phyloP scores from a whole-genome alignment of 169 alveolate species.

The Miamiensis avidus region DNA sequence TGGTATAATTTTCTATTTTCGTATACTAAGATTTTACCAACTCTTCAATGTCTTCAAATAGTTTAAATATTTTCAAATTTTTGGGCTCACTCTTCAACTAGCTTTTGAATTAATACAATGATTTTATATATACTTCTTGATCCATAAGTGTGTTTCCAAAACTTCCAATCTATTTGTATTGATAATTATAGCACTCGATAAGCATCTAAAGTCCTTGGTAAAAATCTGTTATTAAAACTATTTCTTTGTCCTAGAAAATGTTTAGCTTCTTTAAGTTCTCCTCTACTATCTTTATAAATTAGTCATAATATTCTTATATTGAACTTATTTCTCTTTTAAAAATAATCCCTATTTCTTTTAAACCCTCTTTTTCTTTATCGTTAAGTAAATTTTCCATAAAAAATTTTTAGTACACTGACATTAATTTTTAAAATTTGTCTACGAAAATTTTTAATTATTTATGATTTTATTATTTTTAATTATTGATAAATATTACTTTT shows the following conservation, averaged over 20 bases:
- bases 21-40: conserved; percentile 1
- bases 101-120: conserved; percentile 16
- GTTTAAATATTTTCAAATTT: background rate
- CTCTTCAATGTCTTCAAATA: conserved; percentile 19
- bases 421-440: background rate
- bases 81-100: background rate
- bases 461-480: too few relatives aligned
- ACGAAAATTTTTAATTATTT: too few relatives aligned
- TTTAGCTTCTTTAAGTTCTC: conserved; percentile 1
- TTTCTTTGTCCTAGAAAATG: conserved; percentile 20
- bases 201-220: conserved; percentile 14
- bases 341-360: background rate
- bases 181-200: conserved; percentile 13
- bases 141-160: conserved; percentile 7
- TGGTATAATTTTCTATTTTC: conserved; percentile 1
- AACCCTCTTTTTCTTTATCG: background rate
- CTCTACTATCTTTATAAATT: background rate
- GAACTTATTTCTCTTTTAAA: background rate
- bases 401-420: background rate
- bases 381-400: background rate
- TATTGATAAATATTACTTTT: background rate
- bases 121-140: conserved; percentile 15
- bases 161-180: conserved; percentile 3
- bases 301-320: background rate
- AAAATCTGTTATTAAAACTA: conserved; percentile 19